These are phyloP conservation scores for Castanea sativa DNA, from an alignment of 306 rosid genomes.

Conservation along the genomic window DNA sequence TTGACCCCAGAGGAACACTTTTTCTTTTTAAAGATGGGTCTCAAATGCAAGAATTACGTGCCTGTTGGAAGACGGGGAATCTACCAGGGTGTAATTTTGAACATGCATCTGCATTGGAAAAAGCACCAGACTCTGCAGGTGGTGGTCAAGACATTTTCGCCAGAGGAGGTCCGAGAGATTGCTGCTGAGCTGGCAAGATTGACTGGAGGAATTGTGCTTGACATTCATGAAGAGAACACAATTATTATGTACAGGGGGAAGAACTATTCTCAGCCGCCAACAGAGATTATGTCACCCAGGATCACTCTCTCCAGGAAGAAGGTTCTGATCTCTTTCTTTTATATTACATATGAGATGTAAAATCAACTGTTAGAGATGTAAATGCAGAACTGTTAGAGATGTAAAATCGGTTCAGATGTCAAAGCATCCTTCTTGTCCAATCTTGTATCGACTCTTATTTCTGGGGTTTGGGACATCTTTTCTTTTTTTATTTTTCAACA, in stretches of 20 bases:
- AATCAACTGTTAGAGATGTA: too few species aligned
- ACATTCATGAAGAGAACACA: constrained; percentile 78
- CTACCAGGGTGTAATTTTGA: constrained; percentile 91
- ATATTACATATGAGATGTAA: not conserved
- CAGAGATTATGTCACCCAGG: constrained; percentile 97
- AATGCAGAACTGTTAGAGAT: too few species aligned
- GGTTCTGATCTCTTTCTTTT: constrained; percentile 35
- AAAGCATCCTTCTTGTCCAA: not conserved
- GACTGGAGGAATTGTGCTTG: constrained; percentile 86
- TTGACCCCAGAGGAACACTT: constrained; percentile 96
- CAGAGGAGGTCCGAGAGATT: constrained; percentile 90
- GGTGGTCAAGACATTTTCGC: constrained; percentile 79
- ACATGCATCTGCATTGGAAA: constrained; percentile 99
- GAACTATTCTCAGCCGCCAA: constrained; percentile 94
- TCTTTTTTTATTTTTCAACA: too few species aligned
- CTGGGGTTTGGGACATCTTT: not conserved
- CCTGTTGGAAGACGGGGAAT: constrained; percentile 97
- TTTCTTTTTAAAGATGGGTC: constrained; percentile 92
- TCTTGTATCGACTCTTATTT: not conserved
- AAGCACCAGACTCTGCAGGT: constrained; percentile 92
- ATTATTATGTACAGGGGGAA: constrained; percentile 97
- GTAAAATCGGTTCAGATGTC: not conserved
- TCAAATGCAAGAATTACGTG: constrained; percentile 83
- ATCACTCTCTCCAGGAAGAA: constrained; percentile 84
- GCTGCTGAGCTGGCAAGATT: constrained; percentile 88